These are phyloP conservation scores for Camelina neglecta DNA, from an alignment of 345 rosid genomes.

Conservation along the genomic window DNA sequence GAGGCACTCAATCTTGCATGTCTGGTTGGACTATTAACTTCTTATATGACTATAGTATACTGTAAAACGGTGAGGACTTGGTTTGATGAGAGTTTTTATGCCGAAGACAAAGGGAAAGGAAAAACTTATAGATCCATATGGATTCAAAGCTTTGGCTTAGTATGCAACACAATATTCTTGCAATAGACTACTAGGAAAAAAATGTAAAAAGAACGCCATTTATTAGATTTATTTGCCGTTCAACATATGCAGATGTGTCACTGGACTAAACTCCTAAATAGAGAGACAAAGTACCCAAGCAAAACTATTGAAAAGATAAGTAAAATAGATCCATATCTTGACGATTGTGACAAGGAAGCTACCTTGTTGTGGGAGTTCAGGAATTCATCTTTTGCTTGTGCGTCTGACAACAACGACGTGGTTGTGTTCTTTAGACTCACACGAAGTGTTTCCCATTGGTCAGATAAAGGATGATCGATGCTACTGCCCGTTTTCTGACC, in stretches of 20 bases:
- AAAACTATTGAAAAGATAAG: constrained; percentile 50
- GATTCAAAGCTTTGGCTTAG: constrained; percentile 1
- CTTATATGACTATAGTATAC: neutral
- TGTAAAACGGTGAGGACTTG: neutral
- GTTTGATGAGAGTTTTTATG: constrained; percentile 1
- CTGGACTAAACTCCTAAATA: constrained; percentile 44
- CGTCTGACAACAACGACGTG: constrained; percentile 50
- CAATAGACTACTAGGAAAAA: constrained; percentile 1
- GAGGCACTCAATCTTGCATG: constrained; percentile 4
- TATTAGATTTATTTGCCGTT: constrained; percentile 16
- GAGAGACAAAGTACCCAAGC: constrained; percentile 54
- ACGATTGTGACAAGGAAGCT: constrained; percentile 65
- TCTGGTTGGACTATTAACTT: constrained; percentile 3
- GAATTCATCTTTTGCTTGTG: constrained; percentile 44
- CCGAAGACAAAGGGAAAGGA: neutral
- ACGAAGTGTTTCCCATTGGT: constrained; percentile 58
- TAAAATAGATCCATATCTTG: constrained; percentile 56
- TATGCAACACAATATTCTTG: constrained; percentile 3
- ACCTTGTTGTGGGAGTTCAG: constrained; percentile 65
- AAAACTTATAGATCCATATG: neutral
- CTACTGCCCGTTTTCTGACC: constrained; percentile 28
- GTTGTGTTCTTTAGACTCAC: constrained; percentile 52
- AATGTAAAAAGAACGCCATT: neutral
- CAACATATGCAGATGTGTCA: constrained; percentile 35
- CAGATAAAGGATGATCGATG: constrained; percentile 39